These are phyloP conservation scores for Acer yangbiense DNA, from an alignment of 345 rosid genomes.

Conservation along the genomic window DNA sequence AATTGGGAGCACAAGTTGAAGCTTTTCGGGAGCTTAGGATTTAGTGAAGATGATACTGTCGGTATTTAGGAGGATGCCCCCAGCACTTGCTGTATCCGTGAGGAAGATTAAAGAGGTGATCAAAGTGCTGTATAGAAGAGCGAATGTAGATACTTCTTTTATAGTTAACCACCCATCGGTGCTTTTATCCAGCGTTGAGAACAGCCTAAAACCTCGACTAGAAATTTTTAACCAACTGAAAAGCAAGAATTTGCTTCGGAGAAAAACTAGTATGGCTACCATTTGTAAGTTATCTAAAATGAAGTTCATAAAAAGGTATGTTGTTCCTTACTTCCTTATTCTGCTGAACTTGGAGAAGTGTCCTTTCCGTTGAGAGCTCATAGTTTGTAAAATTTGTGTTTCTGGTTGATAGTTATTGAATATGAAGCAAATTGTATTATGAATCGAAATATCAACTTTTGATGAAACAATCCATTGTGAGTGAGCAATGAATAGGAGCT, in stretches of 20 bases:
- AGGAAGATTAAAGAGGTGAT: slow-evolving; percentile 32
- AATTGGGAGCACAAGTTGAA: slow-evolving; percentile 38
- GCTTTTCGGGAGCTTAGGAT: slow-evolving; percentile 32
- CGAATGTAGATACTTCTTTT: slow-evolving; percentile 17
- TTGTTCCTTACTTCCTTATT: slow-evolving; percentile 29
- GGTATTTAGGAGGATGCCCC: slow-evolving; percentile 34
- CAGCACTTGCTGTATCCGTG: slow-evolving; percentile 30
- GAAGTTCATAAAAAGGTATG: slow-evolving; percentile 23
- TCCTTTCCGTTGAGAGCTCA: background rate
- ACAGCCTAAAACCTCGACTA: slow-evolving; percentile 31
- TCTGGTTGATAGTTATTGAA: background rate
- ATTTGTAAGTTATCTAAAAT: slow-evolving; percentile 18
- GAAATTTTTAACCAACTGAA: slow-evolving; percentile 26
- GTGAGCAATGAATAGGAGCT: background rate
- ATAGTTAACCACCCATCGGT: slow-evolving; percentile 26
- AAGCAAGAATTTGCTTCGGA: slow-evolving; percentile 31
- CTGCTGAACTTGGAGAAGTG: slow-evolving; percentile 17
- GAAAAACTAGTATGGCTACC: slow-evolving; percentile 16
- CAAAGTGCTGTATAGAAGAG: slow-evolving; percentile 4
- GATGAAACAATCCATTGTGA: no score
- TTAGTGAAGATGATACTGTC: slow-evolving; percentile 31
- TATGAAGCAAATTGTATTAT: background rate
- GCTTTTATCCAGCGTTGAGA: slow-evolving; percentile 34
- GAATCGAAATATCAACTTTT: background rate
- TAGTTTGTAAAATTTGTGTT: background rate